phyloP scores from a whole-genome alignment of 805 yeast species.

The Metschnikowia henanensis region DNA sequence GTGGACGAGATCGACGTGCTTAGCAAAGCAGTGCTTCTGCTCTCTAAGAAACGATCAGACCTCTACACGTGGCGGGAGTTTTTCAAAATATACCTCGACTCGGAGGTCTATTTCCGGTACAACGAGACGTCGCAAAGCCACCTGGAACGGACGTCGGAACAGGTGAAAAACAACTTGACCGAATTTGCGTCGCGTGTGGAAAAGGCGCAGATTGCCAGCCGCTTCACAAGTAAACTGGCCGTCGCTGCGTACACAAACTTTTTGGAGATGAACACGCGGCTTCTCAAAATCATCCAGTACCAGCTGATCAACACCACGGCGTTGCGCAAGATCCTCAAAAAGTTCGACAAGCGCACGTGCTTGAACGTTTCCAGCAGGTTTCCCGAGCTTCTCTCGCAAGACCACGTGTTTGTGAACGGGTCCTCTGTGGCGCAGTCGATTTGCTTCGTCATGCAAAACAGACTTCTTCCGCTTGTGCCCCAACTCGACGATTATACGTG shows the following conservation, averaged over 20 bases:
- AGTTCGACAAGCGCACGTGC: slow-evolving; percentile 72
- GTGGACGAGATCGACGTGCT: slow-evolving; percentile 43
- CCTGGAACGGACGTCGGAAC: slow-evolving; percentile 45
- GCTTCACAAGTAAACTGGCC: slow-evolving; percentile 49
- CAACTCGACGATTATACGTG: slow-evolving; percentile 76
- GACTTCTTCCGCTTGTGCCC: slow-evolving; percentile 59
- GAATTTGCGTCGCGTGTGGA: slow-evolving; percentile 42
- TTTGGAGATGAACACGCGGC: slow-evolving; percentile 50
- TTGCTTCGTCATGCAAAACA: slow-evolving; percentile 54
- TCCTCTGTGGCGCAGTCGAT: slow-evolving; percentile 52
- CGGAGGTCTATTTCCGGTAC: slow-evolving; percentile 60
- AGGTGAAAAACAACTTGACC: slow-evolving; percentile 45
- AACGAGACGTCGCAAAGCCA: slow-evolving; percentile 42
- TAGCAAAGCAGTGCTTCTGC: slow-evolving; percentile 26
- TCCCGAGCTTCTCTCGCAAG: slow-evolving; percentile 43
- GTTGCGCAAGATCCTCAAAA: slow-evolving; percentile 65
- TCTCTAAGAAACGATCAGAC: slow-evolving; percentile 46
- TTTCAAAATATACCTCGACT: slow-evolving; percentile 63
- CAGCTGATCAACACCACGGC: slow-evolving; percentile 65
- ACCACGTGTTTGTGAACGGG: slow-evolving; percentile 46
- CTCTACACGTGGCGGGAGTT: slow-evolving; percentile 70
- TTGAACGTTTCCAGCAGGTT: slow-evolving; percentile 47
- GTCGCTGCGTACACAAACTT: slow-evolving; percentile 49
- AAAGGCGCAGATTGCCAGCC: slow-evolving; percentile 33
- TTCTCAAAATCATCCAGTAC: slow-evolving; percentile 58